These are phyloP conservation scores for Fusarium newnesense DNA, from an alignment of 2,329 filamentous ascomycete genomes.

Conservation along the genomic window DNA sequence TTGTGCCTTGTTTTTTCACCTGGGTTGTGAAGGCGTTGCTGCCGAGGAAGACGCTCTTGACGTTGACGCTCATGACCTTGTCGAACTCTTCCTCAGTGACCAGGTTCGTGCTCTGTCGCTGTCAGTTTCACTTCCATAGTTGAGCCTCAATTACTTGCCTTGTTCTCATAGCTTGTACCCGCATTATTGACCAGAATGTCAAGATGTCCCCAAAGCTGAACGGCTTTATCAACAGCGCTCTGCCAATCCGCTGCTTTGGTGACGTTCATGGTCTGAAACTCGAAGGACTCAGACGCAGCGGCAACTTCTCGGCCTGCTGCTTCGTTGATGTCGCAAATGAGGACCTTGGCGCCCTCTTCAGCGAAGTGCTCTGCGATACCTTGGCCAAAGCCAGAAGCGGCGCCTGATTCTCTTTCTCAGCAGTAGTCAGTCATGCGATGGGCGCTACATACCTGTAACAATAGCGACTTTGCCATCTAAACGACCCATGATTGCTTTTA, in stretches of 20 bases:
- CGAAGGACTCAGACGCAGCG: neutral
- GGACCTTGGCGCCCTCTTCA: neutral
- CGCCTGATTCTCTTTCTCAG: neutral
- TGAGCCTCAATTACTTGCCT: neutral
- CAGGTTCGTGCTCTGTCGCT: conserved; percentile 1
- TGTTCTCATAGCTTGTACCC: conserved; percentile 14
- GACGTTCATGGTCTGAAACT: conserved; percentile 7
- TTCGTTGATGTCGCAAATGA: conserved; percentile 6
- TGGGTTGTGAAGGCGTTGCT: conserved; percentile 8
- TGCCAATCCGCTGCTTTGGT: conserved; percentile 2
- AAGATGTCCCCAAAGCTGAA: neutral
- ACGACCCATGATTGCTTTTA: neutral
- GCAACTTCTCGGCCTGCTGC: neutral
- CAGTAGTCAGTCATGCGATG: rapidly evolving
- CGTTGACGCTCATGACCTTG: conserved; percentile 13
- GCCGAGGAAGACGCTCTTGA: conserved; percentile 1
- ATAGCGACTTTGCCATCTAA: conserved; percentile 21
- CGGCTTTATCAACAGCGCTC: neutral
- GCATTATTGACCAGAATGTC: conserved; percentile 22
- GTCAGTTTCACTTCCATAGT: rapidly evolving
- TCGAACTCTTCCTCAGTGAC: conserved; percentile 11
- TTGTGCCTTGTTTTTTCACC: neutral
- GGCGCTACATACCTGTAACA: neutral
- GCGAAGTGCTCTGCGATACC: conserved; percentile 19
- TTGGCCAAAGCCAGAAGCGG: conserved; percentile 23